A percentile compares a stretch with the other conserved stretches of the same genome.
Conservation (phyloP, 73 alveolate species). For the Paramecium sonneborni region DNA sequence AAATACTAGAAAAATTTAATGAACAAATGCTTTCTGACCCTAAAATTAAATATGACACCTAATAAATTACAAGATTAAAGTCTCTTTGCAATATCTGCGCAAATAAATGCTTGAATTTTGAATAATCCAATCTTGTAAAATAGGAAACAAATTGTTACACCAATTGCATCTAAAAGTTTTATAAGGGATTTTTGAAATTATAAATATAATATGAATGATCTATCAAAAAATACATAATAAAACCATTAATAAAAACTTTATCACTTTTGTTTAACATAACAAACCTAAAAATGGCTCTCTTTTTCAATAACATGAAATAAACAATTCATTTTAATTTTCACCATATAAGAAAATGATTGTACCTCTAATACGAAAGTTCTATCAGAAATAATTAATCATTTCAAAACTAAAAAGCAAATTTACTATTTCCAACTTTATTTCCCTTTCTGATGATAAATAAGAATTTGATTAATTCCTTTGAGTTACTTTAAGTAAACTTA, state of each 20-base stretch:
- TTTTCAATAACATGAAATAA: neutral
- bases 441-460: neutral
- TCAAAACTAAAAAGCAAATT: neutral
- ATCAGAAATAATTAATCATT: neutral
- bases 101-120: neutral
- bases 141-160: neutral
- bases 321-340: neutral
- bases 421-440: neutral
- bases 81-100: neutral
- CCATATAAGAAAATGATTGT: neutral
- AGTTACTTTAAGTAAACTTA: neutral
- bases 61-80: neutral
- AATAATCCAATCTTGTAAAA: neutral
- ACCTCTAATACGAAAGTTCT: neutral
- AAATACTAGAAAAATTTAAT: conserved; percentile 24
- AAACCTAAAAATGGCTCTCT: conserved; percentile 14
- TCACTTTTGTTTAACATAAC: neutral
- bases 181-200: neutral
- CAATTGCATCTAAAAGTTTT: neutral
- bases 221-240: neutral
- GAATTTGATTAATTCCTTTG: neutral
- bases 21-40: conserved; percentile 16
- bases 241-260: neutral
- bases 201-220: neutral
- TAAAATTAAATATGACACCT: neutral